Evolutionary conservation across 345 rosid genomes (phyloP).

Genomic region (Pugionium cornutum): DNA sequence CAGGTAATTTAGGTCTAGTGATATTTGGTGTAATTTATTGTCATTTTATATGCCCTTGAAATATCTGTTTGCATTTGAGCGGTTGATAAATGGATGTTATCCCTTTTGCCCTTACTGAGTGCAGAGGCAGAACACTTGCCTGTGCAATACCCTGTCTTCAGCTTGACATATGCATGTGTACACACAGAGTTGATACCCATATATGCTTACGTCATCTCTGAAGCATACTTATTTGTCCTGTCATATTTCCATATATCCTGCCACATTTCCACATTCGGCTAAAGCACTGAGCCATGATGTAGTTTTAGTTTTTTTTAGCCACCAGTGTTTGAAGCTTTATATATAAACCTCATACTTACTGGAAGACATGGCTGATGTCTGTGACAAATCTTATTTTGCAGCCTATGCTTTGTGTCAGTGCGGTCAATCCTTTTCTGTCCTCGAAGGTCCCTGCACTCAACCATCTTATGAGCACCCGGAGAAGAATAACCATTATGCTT

Average conservation of each 20-base stretch:
- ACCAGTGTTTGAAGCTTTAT: slow-evolving; percentile 9
- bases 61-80: not conserved
- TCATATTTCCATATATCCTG: not conserved
- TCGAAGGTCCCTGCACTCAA: slow-evolving; percentile 88
- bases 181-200: slow-evolving; percentile 3
- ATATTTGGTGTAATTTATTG: slow-evolving; percentile 5
- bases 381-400: slow-evolving; percentile 47
- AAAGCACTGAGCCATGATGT: too few relatives aligned
- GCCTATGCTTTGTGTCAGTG: slow-evolving; percentile 97
- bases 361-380: slow-evolving; percentile 22
- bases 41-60: not conserved
- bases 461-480: slow-evolving; percentile 69
- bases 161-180: slow-evolving; percentile 3
- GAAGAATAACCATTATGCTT: slow-evolving; percentile 75
- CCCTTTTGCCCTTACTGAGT: not conserved
- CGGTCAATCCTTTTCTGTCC: slow-evolving; percentile 87
- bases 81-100: not conserved
- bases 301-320: not conserved
- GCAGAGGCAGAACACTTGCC: not conserved
- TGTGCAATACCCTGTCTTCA: not conserved
- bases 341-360: slow-evolving; percentile 6
- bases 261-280: too few relatives aligned
- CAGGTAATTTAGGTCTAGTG: slow-evolving; percentile 55
- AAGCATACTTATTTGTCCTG: not conserved
- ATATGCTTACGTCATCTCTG: slow-evolving; percentile 5